Conservation (phyloP, 208 protist genomes). For the Trypanosoma melophagium region DNA sequence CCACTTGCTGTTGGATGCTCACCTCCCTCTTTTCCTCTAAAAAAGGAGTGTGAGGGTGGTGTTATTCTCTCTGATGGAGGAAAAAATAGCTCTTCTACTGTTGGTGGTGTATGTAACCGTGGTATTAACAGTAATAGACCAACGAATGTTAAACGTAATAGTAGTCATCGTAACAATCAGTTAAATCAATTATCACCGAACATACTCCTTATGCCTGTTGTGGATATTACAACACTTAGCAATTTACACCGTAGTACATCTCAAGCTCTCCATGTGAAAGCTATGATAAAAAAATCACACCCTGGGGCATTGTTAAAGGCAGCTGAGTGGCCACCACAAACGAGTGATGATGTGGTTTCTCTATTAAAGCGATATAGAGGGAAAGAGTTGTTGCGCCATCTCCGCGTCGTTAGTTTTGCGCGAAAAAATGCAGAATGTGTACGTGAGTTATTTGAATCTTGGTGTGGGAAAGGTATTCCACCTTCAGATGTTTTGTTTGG, state of each 20-base stretch:
- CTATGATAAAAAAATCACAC: conserved; percentile 33
- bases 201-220: background rate
- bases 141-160: background rate
- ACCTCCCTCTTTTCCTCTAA: background rate
- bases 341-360: conserved; percentile 35
- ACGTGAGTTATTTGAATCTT: conserved; percentile 59
- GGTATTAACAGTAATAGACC: too few relatives aligned
- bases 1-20: conserved; percentile 9
- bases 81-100: background rate
- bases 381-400: conserved; percentile 59
- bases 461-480: conserved; percentile 58
- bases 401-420: conserved; percentile 62
- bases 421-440: conserved; percentile 47
- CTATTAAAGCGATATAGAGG: conserved; percentile 41
- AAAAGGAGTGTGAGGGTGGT: background rate
- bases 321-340: conserved; percentile 49
- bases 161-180: background rate
- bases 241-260: conserved; percentile 46
- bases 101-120: too few relatives aligned
- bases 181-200: background rate
- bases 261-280: conserved; percentile 37
- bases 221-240: conserved; percentile 8
- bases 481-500: conserved; percentile 69
- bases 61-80: background rate
- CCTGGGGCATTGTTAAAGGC: conserved; percentile 27